Evolutionary conservation across 2,329 filamentous ascomycete genomes (phyloP).

Genomic region (Podosphaera leucotricha): DNA sequence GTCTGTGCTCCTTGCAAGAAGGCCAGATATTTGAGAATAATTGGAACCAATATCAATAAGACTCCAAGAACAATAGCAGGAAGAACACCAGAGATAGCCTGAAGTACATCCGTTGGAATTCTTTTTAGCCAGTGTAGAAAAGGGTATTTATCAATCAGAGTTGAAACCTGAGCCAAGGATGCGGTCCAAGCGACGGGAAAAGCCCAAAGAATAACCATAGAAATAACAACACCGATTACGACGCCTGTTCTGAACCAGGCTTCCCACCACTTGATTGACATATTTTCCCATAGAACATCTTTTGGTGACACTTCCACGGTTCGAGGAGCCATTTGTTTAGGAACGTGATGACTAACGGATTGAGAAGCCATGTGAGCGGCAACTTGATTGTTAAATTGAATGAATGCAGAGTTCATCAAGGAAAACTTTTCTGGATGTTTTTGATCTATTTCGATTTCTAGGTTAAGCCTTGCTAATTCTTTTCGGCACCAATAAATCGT

Average conservation of each 20-base stretch:
- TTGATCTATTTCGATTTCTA: constrained; percentile 84
- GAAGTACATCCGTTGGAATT: constrained; percentile 39
- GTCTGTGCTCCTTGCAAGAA: constrained; percentile 61
- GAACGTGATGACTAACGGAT: constrained; percentile 69
- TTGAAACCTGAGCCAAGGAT: constrained; percentile 52
- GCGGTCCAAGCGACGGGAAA: constrained; percentile 79
- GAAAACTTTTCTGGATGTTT: constrained; percentile 66
- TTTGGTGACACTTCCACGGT: constrained; percentile 82
- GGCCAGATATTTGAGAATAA: constrained; percentile 53
- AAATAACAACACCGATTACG: constrained; percentile 40
- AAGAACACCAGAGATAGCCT: constrained; percentile 59
- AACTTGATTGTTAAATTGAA: constrained; percentile 95
- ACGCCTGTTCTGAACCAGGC: constrained; percentile 38
- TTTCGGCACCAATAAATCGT: constrained; percentile 79
- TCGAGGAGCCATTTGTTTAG: constrained; percentile 79
- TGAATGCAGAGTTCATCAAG: constrained; percentile 86
- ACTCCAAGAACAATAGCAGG: constrained; percentile 56
- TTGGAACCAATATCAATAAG: constrained; percentile 57
- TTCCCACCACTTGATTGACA: constrained; percentile 90
- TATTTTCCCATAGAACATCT: constrained; percentile 92
- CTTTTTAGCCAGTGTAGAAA: constrained; percentile 50
- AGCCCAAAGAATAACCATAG: constrained; percentile 72
- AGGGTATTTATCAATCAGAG: constrained; percentile 35
- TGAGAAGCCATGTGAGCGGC: constrained; percentile 97
- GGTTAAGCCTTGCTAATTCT: constrained; percentile 65